These are phyloP conservation scores for Pseudoneurospora amorphoporcata DNA, from an alignment of 495 filamentous ascomycete genomes.

Conservation along the genomic window DNA sequence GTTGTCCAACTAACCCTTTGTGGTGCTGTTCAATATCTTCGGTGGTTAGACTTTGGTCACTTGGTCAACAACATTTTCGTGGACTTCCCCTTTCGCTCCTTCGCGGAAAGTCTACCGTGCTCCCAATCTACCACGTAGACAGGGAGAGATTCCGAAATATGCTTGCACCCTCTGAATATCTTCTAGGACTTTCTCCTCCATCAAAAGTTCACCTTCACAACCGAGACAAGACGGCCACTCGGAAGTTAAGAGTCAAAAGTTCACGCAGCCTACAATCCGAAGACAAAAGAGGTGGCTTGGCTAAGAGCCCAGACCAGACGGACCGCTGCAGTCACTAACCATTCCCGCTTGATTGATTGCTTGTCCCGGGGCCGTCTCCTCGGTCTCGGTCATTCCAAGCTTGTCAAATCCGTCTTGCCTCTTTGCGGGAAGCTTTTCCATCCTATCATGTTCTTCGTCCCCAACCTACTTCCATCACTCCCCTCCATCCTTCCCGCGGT, in stretches of 20 bases:
- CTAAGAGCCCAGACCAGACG: not conserved
- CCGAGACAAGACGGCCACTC: not conserved
- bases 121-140: not conserved
- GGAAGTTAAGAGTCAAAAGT: not conserved
- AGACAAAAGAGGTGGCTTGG: not conserved
- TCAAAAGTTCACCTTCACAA: not conserved
- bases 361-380: not conserved
- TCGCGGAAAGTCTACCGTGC: not conserved
- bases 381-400: not conserved
- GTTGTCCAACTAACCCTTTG: not conserved
- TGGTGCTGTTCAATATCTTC: not conserved
- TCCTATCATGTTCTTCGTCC: not conserved
- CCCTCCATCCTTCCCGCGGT: not conserved
- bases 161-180: not conserved
- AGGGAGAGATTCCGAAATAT: no score
- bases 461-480: not conserved
- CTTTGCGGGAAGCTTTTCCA: not conserved
- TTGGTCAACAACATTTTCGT: not conserved
- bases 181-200: not conserved
- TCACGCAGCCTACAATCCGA: not conserved
- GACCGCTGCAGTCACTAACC: not conserved
- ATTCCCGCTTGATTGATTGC: not conserved
- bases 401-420: not conserved
- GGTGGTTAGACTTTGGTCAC: not conserved
- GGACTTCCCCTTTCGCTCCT: not conserved